Evolutionary conservation across 352 stramenopile species (phyloP), one percentile per base, ranked within the genome.

Genomic region (Phytophthora pisi): DNA sequence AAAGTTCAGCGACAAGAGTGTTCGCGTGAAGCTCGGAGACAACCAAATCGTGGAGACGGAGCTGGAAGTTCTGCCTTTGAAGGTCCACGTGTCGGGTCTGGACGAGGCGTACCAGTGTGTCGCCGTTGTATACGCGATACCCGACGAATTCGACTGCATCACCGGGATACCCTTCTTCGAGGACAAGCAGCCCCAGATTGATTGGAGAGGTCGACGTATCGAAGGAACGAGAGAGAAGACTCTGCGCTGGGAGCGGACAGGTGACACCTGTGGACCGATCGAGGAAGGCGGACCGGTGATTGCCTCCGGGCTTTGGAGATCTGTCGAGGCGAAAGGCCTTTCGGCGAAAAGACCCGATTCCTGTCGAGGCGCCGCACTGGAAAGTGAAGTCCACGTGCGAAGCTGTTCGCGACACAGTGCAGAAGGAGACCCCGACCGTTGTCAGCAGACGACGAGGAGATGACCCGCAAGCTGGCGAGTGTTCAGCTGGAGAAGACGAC

Each of bases 371-470:
- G 26, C 9, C 54, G 10, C 11, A 5, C 24, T 43, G 3, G 51
- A 58, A 58, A 58, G 51, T 58, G 34, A 58, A 20, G 34, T 36
- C 51, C 20, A 8, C 10, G 11, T 31, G 6, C 11, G n/a, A 36
- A 34, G 7, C 20, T 11, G 31, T 13, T 58, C 9, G 51, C 10
- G 20, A 36, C 8, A 3, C 18, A 38, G 51, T 49, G 51, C 51
- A 47, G 34, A 49, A 34, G 7, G 34, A 58, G 9, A 47, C 8
- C 51, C 31, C 23, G 23, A 36, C 4, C 36, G 51, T 58, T 58
- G 51, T 57, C 18, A n/a, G n/a, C 31, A n/a, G 18, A 57, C 31
- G 24, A 28, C 24, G 24, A 28, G 2, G 4, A 28, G 24, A 28
- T 2, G 24, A 28, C 24, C 2, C 24, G 24, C 24, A 28, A 28